Base-by-base conservation (phyloP, 2,329 filamentous ascomycete genomes). In the Neopestalotiopsis clavispora region DNA sequence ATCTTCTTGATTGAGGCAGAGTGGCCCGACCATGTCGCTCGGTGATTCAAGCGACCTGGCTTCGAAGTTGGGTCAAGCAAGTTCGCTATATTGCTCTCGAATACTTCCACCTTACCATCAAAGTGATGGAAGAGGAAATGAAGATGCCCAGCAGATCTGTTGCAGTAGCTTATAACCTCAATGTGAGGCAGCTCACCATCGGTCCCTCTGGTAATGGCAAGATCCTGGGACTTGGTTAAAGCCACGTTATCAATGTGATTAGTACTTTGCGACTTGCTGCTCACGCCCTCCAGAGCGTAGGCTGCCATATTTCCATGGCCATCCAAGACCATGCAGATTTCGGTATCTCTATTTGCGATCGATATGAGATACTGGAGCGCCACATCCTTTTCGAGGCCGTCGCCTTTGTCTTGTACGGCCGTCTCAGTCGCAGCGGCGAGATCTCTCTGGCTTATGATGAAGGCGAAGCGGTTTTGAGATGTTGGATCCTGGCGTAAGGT, bases 231-330 rank as follows among this genome's bases (percentile, higher is more conserved):
- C 75, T 93, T 89, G 32, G 95, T 88, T 75, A 97, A 93, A 1
- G 94, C 90, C 73, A 98, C 91, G 76, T 94, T 96, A 83, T 96
- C 97, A n/a, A 95, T 88, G 71, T 91, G 90, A 34, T 89, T 85
- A 4, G 87, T 85, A 69, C 88, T 89, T 72, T 88, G 89, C 40
- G 86, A 84, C 75, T 91, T 94, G 74, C 89, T 90, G 45, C 92
- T 91, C 23, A 97, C 88, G 75, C 95, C 95, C 78, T 98, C 95
- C 68, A 99, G 82, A 0, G 94, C 95, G 93, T 95, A 98, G 0
- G 94, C 94, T 56, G 93, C 94, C 92, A 98, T 94, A 72, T 91
- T 90, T 1, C 95, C 95, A 62, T 87, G 84, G n/a, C 91, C 90
- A 79, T 98, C 94, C 62, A 97, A 84, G 9, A 95, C 90, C 30